A percentile compares a stretch with the other conserved stretches of the same genome.
Conservation (phyloP, 2,329 filamentous ascomycete genomes). For the Lachnellula suecica region DNA sequence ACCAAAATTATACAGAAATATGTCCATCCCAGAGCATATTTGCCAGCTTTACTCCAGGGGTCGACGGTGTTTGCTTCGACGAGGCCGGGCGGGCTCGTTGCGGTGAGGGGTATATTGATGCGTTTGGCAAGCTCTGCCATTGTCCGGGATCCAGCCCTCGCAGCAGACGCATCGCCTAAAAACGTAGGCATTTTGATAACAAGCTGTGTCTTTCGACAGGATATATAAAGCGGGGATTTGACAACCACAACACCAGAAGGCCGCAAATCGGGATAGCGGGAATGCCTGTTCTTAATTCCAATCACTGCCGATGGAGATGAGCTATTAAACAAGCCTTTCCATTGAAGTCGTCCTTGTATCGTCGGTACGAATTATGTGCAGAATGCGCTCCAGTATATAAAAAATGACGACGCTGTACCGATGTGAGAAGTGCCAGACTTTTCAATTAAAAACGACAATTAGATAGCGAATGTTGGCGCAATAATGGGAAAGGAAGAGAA, state of each 20-base stretch:
- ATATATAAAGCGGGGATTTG: not conserved
- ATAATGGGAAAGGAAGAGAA: constrained; percentile 9
- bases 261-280: not conserved
- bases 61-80: constrained; percentile 66
- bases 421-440: constrained; percentile 38
- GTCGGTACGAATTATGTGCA: constrained; percentile 13
- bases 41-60: constrained; percentile 78
- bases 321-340: constrained; percentile 9
- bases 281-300: not conserved
- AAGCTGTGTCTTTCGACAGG: not conserved
- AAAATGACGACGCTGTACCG: constrained; percentile 9
- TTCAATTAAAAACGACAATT: constrained; percentile 32
- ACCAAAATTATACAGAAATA: constrained; percentile 80
- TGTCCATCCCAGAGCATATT: constrained; percentile 85
- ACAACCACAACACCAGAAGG: not conserved
- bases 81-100: constrained; percentile 59
- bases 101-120: constrained; percentile 59
- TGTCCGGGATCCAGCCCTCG: constrained; percentile 26
- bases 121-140: constrained; percentile 37
- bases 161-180: constrained; percentile 14
- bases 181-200: constrained; percentile 9
- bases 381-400: constrained; percentile 14
- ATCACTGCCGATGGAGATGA: not conserved
- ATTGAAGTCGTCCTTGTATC: constrained; percentile 9
- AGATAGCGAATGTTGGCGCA: constrained; percentile 27